A percentile compares a stretch with the other conserved stretches of the same genome.
These are phyloP conservation scores for Volvox africanus DNA, from an alignment of 139 green algal species.

Conservation along the genomic window DNA sequence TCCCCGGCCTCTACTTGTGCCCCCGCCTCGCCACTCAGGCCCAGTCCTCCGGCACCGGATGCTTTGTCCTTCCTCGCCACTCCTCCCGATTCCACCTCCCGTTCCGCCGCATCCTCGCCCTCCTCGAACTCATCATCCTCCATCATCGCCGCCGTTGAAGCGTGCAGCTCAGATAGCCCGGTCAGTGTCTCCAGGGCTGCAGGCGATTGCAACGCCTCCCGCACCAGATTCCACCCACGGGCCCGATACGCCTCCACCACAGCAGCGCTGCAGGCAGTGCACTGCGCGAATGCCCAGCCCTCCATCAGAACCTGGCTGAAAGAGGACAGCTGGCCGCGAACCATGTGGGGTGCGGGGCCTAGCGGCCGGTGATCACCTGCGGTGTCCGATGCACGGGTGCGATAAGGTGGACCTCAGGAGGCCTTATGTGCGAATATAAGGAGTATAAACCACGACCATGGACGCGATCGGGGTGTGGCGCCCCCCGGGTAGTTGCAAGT, in stretches of 20 bases:
- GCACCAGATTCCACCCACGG: constrained; percentile 73
- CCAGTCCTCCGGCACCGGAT: not conserved
- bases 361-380: constrained; percentile 63
- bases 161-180: constrained; percentile 82
- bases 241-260: constrained; percentile 79
- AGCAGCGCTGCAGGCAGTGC: constrained; percentile 88
- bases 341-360: constrained; percentile 85
- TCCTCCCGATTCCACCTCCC: constrained; percentile 7
- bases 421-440: too few relatives aligned
- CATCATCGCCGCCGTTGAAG: constrained; percentile 26
- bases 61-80: not conserved
- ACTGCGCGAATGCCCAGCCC: constrained; percentile 87
- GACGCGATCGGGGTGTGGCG: too few relatives aligned
- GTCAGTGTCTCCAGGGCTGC: constrained; percentile 83
- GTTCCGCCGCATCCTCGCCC: constrained; percentile 9
- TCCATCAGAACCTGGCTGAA: constrained; percentile 69
- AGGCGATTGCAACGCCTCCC: constrained; percentile 67
- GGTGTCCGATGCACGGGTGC: too few relatives aligned
- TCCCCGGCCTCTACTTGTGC: not conserved
- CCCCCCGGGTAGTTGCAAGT: too few relatives aligned
- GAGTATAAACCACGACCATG: too few relatives aligned
- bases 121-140: constrained; percentile 38
- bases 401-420: too few relatives aligned
- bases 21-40: not conserved
- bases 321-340: constrained; percentile 66